phyloP scores from a whole-genome alignment of 208 protist species.

The Vickermania ingenoplastis region DNA sequence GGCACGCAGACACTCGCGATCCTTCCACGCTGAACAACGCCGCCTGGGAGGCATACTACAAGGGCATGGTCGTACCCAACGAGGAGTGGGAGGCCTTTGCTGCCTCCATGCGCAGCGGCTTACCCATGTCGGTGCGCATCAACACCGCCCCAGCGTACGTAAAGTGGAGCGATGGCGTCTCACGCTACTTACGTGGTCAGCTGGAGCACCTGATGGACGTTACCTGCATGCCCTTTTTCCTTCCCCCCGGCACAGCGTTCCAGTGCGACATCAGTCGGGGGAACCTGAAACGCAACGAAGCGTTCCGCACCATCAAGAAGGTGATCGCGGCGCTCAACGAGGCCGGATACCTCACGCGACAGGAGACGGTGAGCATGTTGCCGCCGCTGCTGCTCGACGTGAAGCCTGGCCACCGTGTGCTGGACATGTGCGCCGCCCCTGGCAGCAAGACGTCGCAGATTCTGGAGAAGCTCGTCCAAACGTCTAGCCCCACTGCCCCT shows the following conservation, averaged over 20 bases:
- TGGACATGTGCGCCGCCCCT: constrained; percentile 85
- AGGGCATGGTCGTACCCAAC: constrained; percentile 36
- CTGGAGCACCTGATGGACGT: constrained; percentile 38
- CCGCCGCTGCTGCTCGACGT: constrained; percentile 76
- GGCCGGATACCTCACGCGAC: constrained; percentile 87
- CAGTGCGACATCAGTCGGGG: constrained; percentile 69
- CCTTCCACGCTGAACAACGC: constrained; percentile 37
- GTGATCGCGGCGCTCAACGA: constrained; percentile 78
- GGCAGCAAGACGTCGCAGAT: constrained; percentile 88
- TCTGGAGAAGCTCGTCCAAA: constrained; percentile 47
- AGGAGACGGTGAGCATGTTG: constrained; percentile 89
- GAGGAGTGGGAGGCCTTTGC: constrained; percentile 56
- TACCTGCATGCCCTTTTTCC: constrained; percentile 40
- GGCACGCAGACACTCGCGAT: constrained; percentile 58
- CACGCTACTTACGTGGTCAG: constrained; percentile 25
- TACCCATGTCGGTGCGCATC: constrained; percentile 69
- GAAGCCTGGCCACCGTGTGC: constrained; percentile 55
- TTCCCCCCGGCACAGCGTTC: constrained; percentile 37
- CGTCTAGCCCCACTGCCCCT: constrained; percentile 4
- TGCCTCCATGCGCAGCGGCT: constrained; percentile 42
- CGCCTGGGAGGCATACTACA: constrained; percentile 68
- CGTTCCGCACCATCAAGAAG: constrained; percentile 50
- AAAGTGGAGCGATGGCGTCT: constrained; percentile 21
- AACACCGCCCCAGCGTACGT: constrained; percentile 16
- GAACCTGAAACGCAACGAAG: constrained; percentile 66